Conservation (phyloP, 2,329 filamentous ascomycete species). For the Ascocoryne sarcoides region DNA sequence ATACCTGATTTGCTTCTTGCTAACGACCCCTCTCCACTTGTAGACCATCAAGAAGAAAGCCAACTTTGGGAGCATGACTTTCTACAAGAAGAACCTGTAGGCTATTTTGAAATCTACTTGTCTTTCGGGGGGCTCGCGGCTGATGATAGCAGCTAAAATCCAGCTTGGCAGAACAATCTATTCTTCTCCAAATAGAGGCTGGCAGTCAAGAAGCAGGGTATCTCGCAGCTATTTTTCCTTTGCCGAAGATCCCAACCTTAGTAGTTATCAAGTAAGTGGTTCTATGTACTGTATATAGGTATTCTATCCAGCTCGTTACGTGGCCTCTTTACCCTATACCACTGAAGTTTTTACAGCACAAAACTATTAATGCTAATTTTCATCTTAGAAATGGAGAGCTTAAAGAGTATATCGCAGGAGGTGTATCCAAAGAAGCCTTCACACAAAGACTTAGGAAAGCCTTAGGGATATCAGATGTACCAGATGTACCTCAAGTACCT, state of each 20-base stretch:
- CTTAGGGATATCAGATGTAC: no score
- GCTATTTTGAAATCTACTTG: conserved; percentile 8
- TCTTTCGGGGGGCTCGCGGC: conserved; percentile 1
- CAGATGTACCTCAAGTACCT: conserved; percentile 5
- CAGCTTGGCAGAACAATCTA: conserved; percentile 51
- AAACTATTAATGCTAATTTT: no score
- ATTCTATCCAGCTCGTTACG: no score
- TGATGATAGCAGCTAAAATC: conserved; percentile 28
- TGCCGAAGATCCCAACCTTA: conserved; percentile 69
- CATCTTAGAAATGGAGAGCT: conserved; percentile 59
- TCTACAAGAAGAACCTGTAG: conserved; percentile 47
- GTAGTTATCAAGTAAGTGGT: conserved; percentile 61
- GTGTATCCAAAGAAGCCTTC: conserved; percentile 58
- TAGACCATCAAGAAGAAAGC: conserved; percentile 64
- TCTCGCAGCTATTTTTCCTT: conserved; percentile 71
- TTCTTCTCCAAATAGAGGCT: conserved; percentile 61
- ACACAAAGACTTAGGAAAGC: conserved; percentile 42
- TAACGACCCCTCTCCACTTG: conserved; percentile 6
- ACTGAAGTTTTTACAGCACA: no score
- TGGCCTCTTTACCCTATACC: no score
- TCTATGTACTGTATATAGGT: no score
- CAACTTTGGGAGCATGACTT: conserved; percentile 64
- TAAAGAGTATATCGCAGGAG: conserved; percentile 64
- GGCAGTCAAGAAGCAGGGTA: conserved; percentile 76
- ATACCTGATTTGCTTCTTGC: no score